These are phyloP conservation scores for Plasmodium gonderi DNA, from an alignment of 169 alveolate species.

Conservation along the genomic window DNA sequence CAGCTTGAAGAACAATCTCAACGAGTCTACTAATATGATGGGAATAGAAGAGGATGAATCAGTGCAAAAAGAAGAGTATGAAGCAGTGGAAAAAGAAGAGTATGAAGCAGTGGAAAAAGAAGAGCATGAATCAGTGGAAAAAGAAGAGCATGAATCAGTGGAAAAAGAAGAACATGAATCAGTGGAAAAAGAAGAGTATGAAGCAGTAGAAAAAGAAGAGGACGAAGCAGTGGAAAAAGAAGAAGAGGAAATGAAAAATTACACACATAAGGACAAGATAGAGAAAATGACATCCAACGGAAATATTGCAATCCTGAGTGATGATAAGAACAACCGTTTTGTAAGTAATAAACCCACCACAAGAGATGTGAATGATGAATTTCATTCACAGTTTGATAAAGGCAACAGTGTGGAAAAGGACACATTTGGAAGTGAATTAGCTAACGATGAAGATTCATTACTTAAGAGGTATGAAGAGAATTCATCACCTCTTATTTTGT, in stretches of 20 bases:
- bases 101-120: background rate
- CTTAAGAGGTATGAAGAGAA: conserved; percentile 69
- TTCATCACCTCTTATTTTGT: conserved; percentile 63
- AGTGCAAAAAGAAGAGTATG: background rate
- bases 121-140: background rate
- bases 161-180: background rate
- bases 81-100: background rate
- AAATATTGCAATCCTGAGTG: background rate
- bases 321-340: background rate
- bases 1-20: conserved; percentile 53
- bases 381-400: background rate
- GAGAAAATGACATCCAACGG: background rate
- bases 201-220: background rate
- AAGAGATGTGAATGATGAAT: background rate
- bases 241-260: background rate
- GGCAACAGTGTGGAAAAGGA: conserved; percentile 1
- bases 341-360: conserved; percentile 3
- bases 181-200: background rate
- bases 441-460: conserved; percentile 53
- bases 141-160: background rate
- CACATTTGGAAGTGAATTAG: conserved; percentile 1
- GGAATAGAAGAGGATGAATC: background rate
- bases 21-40: conserved; percentile 42
- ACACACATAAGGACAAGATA: background rate
- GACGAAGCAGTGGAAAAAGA: background rate